These are phyloP conservation scores for Boletales sp. DNA, from an alignment of 768 basidiomycete species.

Conservation along the genomic window DNA sequence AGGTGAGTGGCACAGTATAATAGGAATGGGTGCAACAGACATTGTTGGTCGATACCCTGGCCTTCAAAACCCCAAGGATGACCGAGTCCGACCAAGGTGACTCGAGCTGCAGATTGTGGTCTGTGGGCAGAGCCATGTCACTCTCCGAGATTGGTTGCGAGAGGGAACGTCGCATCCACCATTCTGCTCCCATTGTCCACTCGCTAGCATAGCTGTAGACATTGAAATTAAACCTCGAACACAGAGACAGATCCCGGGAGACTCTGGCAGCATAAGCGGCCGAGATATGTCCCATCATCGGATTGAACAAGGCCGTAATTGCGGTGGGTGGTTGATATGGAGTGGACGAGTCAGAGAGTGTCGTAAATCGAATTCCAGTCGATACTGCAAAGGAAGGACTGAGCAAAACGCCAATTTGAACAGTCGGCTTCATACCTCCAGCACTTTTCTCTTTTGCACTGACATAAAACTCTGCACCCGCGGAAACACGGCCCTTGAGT, in stretches of 20 bases:
- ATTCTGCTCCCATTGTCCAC: conserved; percentile 93
- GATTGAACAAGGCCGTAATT: conserved; percentile 92
- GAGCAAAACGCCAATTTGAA: neutral
- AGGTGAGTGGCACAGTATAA: neutral
- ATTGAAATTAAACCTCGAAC: conserved; percentile 93
- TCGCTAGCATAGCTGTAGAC: conserved; percentile 96
- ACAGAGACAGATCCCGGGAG: conserved; percentile 79
- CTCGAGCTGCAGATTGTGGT: conserved; percentile 6
- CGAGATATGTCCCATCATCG: conserved; percentile 92
- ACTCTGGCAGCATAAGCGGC: conserved; percentile 88
- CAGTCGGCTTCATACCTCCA: conserved; percentile 54
- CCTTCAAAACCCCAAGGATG: conserved; percentile 83
- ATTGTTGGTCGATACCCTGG: conserved; percentile 83
- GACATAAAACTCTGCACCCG: conserved; percentile 91
- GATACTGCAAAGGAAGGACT: conserved; percentile 55
- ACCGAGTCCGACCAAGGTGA: conserved; percentile 25
- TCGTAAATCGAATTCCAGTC: conserved; percentile 91
- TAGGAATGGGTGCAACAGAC: conserved; percentile 41
- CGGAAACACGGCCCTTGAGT: conserved; percentile 83
- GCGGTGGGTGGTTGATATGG: conserved; percentile 86
- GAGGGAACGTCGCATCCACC: conserved; percentile 78
- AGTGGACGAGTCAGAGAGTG: conserved; percentile 75
- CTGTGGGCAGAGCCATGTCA: neutral
- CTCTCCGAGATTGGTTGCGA: conserved; percentile 22
- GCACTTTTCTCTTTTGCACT: conserved; percentile 91